phyloP scores from a whole-genome alignment of 805 yeast genomes.

The Komagataella ulmi region DNA sequence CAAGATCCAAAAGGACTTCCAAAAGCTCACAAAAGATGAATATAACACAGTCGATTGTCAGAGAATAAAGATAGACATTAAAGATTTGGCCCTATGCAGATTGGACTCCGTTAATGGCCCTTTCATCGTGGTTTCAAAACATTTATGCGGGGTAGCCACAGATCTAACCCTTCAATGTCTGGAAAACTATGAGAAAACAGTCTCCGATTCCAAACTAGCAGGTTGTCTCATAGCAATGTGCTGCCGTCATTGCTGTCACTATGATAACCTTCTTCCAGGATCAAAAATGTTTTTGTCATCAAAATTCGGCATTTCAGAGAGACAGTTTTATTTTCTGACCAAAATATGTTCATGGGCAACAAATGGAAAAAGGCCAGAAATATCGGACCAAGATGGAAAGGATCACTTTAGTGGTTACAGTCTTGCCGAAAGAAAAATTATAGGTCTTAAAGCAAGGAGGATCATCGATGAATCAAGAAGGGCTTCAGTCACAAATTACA shows the following conservation, averaged over 20 bases:
- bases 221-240: constrained; percentile 85
- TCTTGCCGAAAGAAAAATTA: constrained; percentile 32
- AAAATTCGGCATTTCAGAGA: constrained; percentile 15
- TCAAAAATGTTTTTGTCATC: constrained; percentile 25
- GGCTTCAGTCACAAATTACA: constrained; percentile 30
- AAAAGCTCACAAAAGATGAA: constrained; percentile 9
- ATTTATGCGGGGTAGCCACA: constrained; percentile 89
- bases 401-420: constrained; percentile 34
- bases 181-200: background rate
- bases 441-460: constrained; percentile 62
- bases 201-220: constrained; percentile 9
- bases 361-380: constrained; percentile 40
- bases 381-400: constrained; percentile 21
- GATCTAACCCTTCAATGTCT: constrained; percentile 63
- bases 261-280: constrained; percentile 35
- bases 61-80: constrained; percentile 65
- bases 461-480: constrained; percentile 64
- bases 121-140: constrained; percentile 48
- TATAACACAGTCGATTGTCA: constrained; percentile 19
- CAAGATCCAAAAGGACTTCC: constrained; percentile 45
- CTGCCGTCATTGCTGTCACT: constrained; percentile 75
- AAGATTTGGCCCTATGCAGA: constrained; percentile 42
- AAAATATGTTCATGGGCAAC: constrained; percentile 86
- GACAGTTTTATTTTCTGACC: constrained; percentile 26
- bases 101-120: constrained; percentile 7